A percentile compares a stretch with the other conserved stretches of the same genome.
Conservation (phyloP, 2,329 filamentous ascomycete species). For the Fonsecaea pugnacius region DNA sequence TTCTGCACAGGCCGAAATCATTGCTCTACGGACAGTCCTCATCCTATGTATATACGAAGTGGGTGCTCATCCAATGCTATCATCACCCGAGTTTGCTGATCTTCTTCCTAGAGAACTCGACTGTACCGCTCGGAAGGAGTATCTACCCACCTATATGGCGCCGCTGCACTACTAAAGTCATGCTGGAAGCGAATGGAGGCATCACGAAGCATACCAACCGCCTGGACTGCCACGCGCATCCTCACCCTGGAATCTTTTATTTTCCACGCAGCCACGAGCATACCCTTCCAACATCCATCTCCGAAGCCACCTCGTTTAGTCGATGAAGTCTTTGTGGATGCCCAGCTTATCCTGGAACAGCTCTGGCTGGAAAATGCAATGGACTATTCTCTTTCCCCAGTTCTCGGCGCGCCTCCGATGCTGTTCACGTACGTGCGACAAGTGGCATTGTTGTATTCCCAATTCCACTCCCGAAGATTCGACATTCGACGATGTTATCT, state of each 20-base stretch:
- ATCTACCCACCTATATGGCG: slow-evolving; percentile 36
- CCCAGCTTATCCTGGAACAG: slow-evolving; percentile 21
- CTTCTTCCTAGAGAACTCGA: slow-evolving; percentile 30
- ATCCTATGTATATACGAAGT: slow-evolving; percentile 40
- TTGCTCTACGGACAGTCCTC: slow-evolving; percentile 32
- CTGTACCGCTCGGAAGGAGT: slow-evolving; percentile 32
- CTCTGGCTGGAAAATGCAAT: slow-evolving; percentile 14
- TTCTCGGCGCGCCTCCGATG: slow-evolving; percentile 36
- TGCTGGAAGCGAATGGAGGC: slow-evolving; percentile 11
- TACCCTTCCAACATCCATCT: slow-evolving; percentile 36
- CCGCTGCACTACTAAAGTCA: slow-evolving; percentile 36
- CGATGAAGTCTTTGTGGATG: slow-evolving; percentile 34
- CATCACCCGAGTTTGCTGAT: background rate
- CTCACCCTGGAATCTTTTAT: slow-evolving; percentile 39
- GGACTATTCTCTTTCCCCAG: slow-evolving; percentile 30
- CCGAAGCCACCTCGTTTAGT: slow-evolving; percentile 17
- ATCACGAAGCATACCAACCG: background rate
- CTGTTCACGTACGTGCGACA: slow-evolving; percentile 36
- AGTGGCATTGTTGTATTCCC: slow-evolving; percentile 12
- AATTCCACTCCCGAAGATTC: background rate
- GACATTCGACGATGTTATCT: slow-evolving; percentile 3
- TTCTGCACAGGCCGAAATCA: slow-evolving; percentile 21
- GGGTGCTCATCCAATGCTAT: background rate
- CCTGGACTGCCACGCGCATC: slow-evolving; percentile 27
- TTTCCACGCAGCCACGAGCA: slow-evolving; percentile 39